Percentiles rank a stretch among this genome's conserved stretches.
These are phyloP conservation scores for Penicillium canescens DNA, from an alignment of 495 filamentous ascomycete genomes.

Conservation along the genomic window DNA sequence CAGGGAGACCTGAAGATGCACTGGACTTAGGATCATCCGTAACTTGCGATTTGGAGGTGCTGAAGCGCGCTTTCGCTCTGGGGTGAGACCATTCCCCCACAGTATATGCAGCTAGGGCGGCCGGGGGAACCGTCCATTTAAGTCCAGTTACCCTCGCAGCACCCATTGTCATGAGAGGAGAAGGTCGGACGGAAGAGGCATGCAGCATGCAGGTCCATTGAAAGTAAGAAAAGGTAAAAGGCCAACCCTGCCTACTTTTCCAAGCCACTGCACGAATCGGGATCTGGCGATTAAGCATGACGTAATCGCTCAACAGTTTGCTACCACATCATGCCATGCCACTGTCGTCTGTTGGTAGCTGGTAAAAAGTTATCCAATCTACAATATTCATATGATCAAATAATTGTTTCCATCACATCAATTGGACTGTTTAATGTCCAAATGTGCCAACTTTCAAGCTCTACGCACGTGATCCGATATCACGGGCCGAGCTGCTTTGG, in stretches of 20 bases:
- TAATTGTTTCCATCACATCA: too few species aligned
- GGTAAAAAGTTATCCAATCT: too few species aligned
- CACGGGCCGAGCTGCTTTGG: constrained; percentile 5
- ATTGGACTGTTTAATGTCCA: too few species aligned
- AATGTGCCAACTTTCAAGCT: too few species aligned
- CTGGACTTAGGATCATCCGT: constrained; percentile 11
- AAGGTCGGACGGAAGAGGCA: constrained; percentile 61
- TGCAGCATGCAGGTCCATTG: constrained; percentile 25
- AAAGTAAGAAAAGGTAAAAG: not conserved
- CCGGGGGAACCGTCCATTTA: constrained; percentile 42
- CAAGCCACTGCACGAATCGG: constrained; percentile 2
- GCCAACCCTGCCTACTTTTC: not conserved
- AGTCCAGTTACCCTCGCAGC: constrained; percentile 31
- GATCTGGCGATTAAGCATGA: constrained; percentile 17
- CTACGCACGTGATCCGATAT: not conserved
- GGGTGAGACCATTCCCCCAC: constrained; percentile 26
- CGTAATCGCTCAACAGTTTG: constrained; percentile 24
- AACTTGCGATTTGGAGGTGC: constrained; percentile 17
- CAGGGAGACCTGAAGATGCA: not conserved
- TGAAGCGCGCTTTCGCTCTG: constrained; percentile 25
- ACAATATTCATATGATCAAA: too few species aligned
- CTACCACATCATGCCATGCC: not conserved
- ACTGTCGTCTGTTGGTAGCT: too few species aligned
- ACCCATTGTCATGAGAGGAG: constrained; percentile 38
- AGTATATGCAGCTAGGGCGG: constrained; percentile 34